phyloP scores from a whole-genome alignment of 257 asterid species.

The Solanum bulbocastanum region DNA sequence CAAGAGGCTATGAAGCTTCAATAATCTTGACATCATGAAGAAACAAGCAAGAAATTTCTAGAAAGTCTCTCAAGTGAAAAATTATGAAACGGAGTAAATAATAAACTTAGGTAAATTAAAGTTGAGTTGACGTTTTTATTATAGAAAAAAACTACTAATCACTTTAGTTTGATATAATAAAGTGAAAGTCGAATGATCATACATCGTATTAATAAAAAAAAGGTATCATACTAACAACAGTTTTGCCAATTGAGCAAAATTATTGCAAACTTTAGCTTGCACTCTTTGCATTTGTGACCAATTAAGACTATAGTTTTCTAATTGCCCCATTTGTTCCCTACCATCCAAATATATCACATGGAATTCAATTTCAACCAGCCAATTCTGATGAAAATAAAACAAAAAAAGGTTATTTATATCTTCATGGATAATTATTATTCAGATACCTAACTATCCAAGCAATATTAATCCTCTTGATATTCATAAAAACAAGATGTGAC shows the following conservation, averaged over 20 bases:
- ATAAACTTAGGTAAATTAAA: neutral
- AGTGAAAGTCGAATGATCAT: neutral
- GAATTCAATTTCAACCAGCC: constrained; percentile 22
- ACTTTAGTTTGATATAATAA: neutral
- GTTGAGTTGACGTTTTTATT: neutral
- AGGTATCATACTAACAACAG: neutral
- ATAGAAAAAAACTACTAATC: neutral
- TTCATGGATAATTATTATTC: neutral
- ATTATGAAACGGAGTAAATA: too few relatives aligned
- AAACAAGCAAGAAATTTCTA: neutral
- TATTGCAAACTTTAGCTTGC: neutral
- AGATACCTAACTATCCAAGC: neutral
- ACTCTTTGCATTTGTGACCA: neutral
- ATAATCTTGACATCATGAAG: neutral
- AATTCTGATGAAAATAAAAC: neutral
- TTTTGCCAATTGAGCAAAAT: neutral
- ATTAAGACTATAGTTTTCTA: neutral
- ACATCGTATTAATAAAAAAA: neutral
- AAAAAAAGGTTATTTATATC: neutral
- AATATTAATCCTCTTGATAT: neutral
- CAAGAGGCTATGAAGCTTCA: neutral
- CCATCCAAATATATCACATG: constrained; percentile 39
- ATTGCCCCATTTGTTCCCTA: constrained; percentile 30
- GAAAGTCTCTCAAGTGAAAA: neutral
- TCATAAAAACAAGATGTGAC: neutral